A percentile compares a stretch with the other conserved stretches of the same genome.
Evolutionary conservation across 805 yeast genomes (phyloP).

Genomic region (Zygosaccharomyces siamensis): DNA sequence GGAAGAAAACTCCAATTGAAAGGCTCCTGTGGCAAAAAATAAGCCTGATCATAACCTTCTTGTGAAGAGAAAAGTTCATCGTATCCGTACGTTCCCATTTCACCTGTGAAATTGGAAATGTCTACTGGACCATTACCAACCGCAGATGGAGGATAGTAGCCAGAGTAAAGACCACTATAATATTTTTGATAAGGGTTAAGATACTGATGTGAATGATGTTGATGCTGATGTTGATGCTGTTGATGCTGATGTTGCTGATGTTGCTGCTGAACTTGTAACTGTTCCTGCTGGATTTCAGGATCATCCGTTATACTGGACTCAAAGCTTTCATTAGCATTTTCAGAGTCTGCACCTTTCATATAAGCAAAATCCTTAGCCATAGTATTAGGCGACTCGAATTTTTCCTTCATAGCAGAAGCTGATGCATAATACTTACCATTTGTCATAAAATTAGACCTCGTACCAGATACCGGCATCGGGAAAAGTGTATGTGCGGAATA

Average conservation of each 20-base stretch:
- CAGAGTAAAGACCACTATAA: constrained; percentile 10
- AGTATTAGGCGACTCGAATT: constrained; percentile 10
- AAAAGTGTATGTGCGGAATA: constrained; percentile 16
- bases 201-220: constrained; percentile 7
- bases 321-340: constrained; percentile 3
- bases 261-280: constrained; percentile 7
- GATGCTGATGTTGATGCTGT: constrained; percentile 7
- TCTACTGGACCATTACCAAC: constrained; percentile 6
- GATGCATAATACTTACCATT: constrained; percentile 25
- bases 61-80: constrained; percentile 17
- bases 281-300: background rate
- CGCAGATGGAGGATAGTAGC: constrained; percentile 9
- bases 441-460: constrained; percentile 23
- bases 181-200: constrained; percentile 12
- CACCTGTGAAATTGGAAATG: constrained; percentile 5
- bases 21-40: constrained; percentile 13
- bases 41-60: constrained; percentile 19
- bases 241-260: background rate
- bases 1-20: constrained; percentile 20
- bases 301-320: background rate
- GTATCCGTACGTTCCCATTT: constrained; percentile 11
- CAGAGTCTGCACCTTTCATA: constrained; percentile 10
- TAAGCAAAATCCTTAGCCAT: constrained; percentile 8
- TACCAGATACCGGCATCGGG: constrained; percentile 20
- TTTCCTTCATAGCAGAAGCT: constrained; percentile 9